Percentiles rank a stretch among this genome's conserved stretches.
Conservation (phyloP, 352 stramenopile genomes). For the Globisporangium cystogenes region DNA sequence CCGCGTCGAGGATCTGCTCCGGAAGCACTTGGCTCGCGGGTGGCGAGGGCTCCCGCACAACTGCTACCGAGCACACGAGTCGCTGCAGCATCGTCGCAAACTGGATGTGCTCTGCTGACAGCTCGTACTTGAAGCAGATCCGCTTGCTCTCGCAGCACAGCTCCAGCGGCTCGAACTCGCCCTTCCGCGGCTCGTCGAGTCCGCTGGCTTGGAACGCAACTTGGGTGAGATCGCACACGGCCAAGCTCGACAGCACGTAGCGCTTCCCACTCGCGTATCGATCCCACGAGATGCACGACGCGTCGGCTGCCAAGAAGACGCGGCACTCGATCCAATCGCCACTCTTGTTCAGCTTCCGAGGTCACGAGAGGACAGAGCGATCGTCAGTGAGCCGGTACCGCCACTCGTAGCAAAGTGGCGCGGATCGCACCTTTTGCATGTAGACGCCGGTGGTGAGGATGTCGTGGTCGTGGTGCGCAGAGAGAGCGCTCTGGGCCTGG, state of each 20-base stretch:
- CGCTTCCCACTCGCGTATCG: slow-evolving; percentile 5
- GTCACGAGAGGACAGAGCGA: background rate
- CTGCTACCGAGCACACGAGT: slow-evolving; percentile 1
- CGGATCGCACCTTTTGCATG: slow-evolving; percentile 10
- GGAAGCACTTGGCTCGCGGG: background rate
- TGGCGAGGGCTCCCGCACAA: background rate
- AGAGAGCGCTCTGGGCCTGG: background rate
- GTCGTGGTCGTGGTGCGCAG: background rate
- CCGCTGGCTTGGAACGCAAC: slow-evolving; percentile 5
- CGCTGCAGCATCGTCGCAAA: slow-evolving; percentile 4
- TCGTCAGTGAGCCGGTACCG: background rate
- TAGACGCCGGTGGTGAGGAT: slow-evolving; percentile 1
- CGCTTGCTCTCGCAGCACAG: slow-evolving; percentile 8
- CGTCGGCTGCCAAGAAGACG: slow-evolving; percentile 4
- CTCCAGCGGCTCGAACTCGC: slow-evolving; percentile 7
- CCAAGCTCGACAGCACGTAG: slow-evolving; percentile 15
- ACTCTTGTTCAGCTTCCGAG: slow-evolving; percentile 3
- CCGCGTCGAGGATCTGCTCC: background rate
- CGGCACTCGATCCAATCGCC: slow-evolving; percentile 6
- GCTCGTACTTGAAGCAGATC: slow-evolving; percentile 10
- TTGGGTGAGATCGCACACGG: slow-evolving; percentile 7
- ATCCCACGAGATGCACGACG: slow-evolving; percentile 11
- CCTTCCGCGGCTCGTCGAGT: slow-evolving; percentile 3
- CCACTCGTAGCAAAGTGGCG: too few relatives aligned
- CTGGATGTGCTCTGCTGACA: slow-evolving; percentile 2